Conservation (phyloP, 495 filamentous ascomycete species). For the Penicillium paradoxum region DNA sequence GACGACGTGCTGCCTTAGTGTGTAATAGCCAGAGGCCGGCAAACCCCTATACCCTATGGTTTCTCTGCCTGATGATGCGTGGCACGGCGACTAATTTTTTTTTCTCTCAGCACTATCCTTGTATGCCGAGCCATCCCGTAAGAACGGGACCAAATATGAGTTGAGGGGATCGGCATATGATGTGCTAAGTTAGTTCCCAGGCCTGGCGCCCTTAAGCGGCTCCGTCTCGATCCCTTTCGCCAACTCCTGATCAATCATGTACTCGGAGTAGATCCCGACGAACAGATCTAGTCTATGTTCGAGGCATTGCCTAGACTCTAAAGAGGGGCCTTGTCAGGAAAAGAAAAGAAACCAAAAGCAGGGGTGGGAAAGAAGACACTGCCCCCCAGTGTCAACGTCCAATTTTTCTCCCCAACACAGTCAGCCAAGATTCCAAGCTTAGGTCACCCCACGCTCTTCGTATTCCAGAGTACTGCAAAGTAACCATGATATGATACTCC, state of each 20-base stretch:
- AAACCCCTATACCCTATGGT: background rate
- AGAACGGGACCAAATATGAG: background rate
- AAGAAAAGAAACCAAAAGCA: background rate
- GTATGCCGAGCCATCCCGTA: background rate
- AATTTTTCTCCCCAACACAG: slow-evolving; percentile 1
- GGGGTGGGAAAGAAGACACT: background rate
- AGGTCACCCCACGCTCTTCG: slow-evolving; percentile 2
- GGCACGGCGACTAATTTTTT: slow-evolving; percentile 1
- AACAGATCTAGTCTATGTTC: background rate
- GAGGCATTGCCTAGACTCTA: background rate
- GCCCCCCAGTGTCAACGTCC: background rate
- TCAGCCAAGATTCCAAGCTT: background rate
- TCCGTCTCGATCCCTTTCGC: background rate
- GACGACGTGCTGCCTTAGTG: slow-evolving; percentile 16
- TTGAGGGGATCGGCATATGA: background rate
- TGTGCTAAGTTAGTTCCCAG: background rate
- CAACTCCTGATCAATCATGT: background rate
- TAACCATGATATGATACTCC: background rate
- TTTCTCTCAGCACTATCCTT: background rate
- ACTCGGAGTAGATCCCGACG: background rate
- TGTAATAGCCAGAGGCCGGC: slow-evolving; percentile 3
- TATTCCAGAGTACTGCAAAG: background rate
- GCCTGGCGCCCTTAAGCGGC: background rate
- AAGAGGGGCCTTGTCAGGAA: background rate
- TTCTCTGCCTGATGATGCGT: slow-evolving; percentile 7